Conservation (phyloP, 2,329 filamentous ascomycete genomes). For the Nannizzia gypsea region DNA sequence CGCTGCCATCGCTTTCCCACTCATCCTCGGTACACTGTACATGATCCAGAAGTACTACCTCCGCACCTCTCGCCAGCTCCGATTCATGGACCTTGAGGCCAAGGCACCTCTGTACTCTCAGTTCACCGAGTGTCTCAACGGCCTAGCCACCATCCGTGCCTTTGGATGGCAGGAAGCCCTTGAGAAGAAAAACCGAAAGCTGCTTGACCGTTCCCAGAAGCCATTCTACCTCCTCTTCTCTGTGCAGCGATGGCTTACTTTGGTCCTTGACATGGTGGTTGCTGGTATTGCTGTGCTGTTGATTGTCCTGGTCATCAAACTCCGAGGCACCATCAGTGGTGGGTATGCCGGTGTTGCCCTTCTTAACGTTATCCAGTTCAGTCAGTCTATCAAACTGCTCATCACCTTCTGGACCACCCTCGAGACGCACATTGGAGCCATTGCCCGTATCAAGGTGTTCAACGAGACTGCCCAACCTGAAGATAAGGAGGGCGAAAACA, state of each 20-base stretch:
- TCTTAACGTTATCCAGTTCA: conserved; percentile 44
- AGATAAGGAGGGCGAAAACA: conserved; percentile 28
- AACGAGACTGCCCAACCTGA: conserved; percentile 29
- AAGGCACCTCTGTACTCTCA: conserved; percentile 49
- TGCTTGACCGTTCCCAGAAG: conserved; percentile 44
- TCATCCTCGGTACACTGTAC: conserved; percentile 29
- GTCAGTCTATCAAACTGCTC: conserved; percentile 38
- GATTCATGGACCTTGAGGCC: conserved; percentile 50
- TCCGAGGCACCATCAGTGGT: conserved; percentile 33
- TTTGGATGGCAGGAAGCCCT: conserved; percentile 43
- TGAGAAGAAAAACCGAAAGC: conserved; percentile 34
- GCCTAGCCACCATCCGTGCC: conserved; percentile 45
- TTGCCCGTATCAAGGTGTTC: conserved; percentile 44
- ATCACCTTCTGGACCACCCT: conserved; percentile 42
- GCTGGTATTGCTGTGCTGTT: conserved; percentile 39
- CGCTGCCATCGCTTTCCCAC: conserved; percentile 30
- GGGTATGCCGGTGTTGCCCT: conserved; percentile 44
- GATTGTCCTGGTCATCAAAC: conserved; percentile 39
- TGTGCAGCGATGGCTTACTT: conserved; percentile 44
- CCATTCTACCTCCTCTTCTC: conserved; percentile 48
- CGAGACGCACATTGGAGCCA: conserved; percentile 45
- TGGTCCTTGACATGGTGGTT: conserved; percentile 42
- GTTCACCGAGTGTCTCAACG: conserved; percentile 46
- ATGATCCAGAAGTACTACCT: conserved; percentile 45
- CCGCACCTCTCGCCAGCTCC: conserved; percentile 48